Base-by-base conservation (phyloP, 805 yeast genomes). In the Cyberlindnera suaveolens region DNA sequence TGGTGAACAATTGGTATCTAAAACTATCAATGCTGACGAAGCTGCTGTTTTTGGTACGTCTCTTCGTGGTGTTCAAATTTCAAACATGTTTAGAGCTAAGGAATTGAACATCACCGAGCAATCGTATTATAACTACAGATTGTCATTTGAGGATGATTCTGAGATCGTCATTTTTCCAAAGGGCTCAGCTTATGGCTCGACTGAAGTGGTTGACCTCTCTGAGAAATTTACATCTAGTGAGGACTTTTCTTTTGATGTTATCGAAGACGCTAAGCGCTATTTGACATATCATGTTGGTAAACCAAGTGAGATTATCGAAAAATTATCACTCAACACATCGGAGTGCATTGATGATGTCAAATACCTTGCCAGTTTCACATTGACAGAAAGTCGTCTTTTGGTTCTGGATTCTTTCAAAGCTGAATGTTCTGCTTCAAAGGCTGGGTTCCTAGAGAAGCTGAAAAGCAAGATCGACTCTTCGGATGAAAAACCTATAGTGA, bases 1-100 rank as follows among this genome's bases (percentile, higher is more conserved):
- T 34, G 87, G 83, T 1, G 77, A 77, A 16, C 82, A 77, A 3
- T 59, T 68, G 39, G 70, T 90, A 33, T 73, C 95, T 18, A 88
- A 82, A 62, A 86, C 82, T 40, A 95, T 93, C 36, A 93, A 93
- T 63, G 93, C 99, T 0, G 99, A 93, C 64, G 99, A 93, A 67
- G 81, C 97, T 36, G 87, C 87, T 41, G 96, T 87, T 13, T 72
- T 86, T 54, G 99, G 99, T 39, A 78, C 95, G 3, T 79, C 96
- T n/a, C 67, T 85, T 32, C 75, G 89, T 50, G 98, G 93, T 17
- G 83, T 88, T 34, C 71, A 78, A 38, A 67, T 87, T 32, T 78
- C 88, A n/a, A 74, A 78, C 33, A 74, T 80, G 54, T 82, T 80
- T 61, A 77, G 80, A 51, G 72, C 85, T 6, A 77, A 77, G 52